Conservation (phyloP, 1,284 basidiomycete genomes). For the Pseudozyma flocculosa region DNA sequence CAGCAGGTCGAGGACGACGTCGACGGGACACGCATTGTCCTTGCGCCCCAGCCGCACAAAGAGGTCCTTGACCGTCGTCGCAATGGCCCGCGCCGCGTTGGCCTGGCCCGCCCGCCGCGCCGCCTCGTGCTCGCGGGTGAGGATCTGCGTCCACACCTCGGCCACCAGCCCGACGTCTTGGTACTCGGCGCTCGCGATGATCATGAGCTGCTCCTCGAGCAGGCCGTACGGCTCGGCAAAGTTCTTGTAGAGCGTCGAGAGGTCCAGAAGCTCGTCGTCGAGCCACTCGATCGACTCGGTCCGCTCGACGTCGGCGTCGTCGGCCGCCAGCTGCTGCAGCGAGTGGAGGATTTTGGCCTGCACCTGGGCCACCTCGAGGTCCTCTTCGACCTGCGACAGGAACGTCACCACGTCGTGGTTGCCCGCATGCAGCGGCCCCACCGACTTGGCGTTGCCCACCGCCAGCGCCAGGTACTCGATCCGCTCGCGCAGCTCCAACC, state of each 20-base stretch:
- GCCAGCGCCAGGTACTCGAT: conserved; percentile 65
- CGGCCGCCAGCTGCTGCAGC: conserved; percentile 51
- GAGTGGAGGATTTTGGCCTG: conserved; percentile 72
- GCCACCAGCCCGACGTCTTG: conserved; percentile 77
- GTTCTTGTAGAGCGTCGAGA: conserved; percentile 73
- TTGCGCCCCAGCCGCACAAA: conserved; percentile 26
- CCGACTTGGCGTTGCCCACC: conserved; percentile 82
- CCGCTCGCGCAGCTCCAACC: conserved; percentile 43
- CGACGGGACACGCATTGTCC: conserved; percentile 51
- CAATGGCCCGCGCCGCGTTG: conserved; percentile 31
- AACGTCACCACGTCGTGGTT: conserved; percentile 85
- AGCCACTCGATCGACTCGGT: conserved; percentile 59
- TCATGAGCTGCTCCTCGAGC: conserved; percentile 80
- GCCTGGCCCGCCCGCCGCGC: conserved; percentile 2
- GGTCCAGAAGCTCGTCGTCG: conserved; percentile 60
- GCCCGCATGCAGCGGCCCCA: conserved; percentile 60
- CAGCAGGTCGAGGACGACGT: conserved; percentile 42
- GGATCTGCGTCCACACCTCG: conserved; percentile 84
- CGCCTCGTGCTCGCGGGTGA: conserved; percentile 69
- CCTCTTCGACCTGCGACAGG: conserved; percentile 88
- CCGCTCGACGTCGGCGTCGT: conserved; percentile 62
- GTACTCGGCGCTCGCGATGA: conserved; percentile 90
- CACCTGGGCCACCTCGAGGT: conserved; percentile 93
- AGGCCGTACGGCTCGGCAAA: conserved; percentile 87
- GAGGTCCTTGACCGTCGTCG: conserved; percentile 37